Evolutionary conservation across 305 asterid genomes (phyloP).

Genomic region (Ajuga reptans): DNA sequence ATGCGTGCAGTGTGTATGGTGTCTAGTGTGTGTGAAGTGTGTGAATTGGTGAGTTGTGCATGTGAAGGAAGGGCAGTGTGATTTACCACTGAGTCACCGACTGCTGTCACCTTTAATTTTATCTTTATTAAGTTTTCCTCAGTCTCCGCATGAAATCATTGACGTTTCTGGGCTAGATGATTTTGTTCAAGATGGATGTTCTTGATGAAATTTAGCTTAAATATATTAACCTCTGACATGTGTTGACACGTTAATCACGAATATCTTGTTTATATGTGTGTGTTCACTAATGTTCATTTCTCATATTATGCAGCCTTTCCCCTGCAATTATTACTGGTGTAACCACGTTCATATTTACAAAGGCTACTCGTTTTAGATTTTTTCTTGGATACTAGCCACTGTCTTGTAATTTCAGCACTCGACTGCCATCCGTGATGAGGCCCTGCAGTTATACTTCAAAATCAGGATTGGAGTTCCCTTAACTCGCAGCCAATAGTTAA

Average conservation of each 20-base stretch:
- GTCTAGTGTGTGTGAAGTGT: too few relatives aligned
- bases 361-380: neutral
- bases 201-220: too few relatives aligned
- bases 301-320: neutral
- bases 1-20: too few relatives aligned
- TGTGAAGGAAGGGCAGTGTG: too few relatives aligned
- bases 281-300: neutral
- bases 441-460: neutral
- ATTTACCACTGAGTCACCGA: too few relatives aligned
- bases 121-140: neutral
- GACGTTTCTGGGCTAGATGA: too few relatives aligned
- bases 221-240: neutral
- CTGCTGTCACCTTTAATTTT: neutral
- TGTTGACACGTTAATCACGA: neutral
- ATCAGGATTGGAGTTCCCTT: neutral
- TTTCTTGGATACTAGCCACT: neutral
- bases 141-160: too few relatives aligned
- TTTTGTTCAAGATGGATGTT: too few relatives aligned
- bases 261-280: neutral
- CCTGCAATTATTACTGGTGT: neutral
- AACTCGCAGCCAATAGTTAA: neutral
- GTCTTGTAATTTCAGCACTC: neutral
- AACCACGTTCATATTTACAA: neutral
- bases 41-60: too few relatives aligned
- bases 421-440: neutral